Evolutionary conservation across 1,284 basidiomycete species (phyloP), one percentile per base, ranked within the genome.

Genomic region (Stereum hirsutum): DNA sequence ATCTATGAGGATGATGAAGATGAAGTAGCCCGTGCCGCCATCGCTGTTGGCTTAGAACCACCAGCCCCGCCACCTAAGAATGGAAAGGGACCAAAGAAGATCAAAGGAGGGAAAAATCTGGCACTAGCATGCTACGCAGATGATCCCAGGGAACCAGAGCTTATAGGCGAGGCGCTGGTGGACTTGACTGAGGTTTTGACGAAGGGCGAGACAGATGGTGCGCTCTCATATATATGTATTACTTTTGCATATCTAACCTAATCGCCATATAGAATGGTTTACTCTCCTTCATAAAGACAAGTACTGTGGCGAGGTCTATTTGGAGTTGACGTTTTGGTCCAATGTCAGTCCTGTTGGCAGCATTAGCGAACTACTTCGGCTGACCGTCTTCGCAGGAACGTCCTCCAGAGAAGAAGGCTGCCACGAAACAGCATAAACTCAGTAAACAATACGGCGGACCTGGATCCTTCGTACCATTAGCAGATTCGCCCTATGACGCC

Each of bases 141-240:
- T 61, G 95, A 99, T 62, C 73, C 86, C 42, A 83, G 89, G 49
- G 94, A 99, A 57, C 95, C 96, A 41, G 93, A 95, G 57, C 72
- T 98, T 52, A 95, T 99, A 59, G 96, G 96, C 37, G 94, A 99
- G 61, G 70, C 81, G 1, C 71, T 78, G 33, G 87, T 99, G 2
- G 86, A 95, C 59, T 72, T 99, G 39, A 88, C 87, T 7, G 88
- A 93, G 51, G 94, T 87, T 14, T 66, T 99, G 53, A 90, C 89
- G 49, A 92, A 88, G 61, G 96, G 96, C 39, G 95, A 98, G 63
- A 92, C 91, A 2, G 96, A 99, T 66, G 92, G 93, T 93, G 56
- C 57, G 85, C 65, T 20, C 26, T 21, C 7, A 24, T 42, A 28
- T 33, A 12, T 37, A 15, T 30, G 30, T 12, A 39, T 27, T 42